A percentile compares a stretch with the other conserved stretches of the same genome.
phyloP scores from a whole-genome alignment of 768 basidiomycete species.

The Lyophyllum semitale region DNA sequence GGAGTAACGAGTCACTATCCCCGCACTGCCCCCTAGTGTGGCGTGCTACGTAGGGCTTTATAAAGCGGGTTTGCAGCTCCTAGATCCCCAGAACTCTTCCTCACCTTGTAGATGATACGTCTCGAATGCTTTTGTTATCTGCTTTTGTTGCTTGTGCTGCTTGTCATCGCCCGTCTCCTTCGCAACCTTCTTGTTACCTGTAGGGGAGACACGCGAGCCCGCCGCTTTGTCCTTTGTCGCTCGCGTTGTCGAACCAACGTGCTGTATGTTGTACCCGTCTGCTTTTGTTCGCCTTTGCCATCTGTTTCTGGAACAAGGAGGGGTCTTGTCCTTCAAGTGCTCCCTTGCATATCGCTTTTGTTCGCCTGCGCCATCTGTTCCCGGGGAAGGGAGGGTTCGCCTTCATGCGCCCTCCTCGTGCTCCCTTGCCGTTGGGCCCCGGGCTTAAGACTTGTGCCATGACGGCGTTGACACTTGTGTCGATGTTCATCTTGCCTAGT shows the following conservation, averaged over 20 bases:
- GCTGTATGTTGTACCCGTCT: not conserved
- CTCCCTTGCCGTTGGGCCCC: constrained; percentile 17
- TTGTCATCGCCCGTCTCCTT: not conserved
- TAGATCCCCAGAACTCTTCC: not conserved
- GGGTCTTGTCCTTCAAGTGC: not conserved
- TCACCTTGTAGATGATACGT: not conserved
- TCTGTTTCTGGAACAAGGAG: not conserved
- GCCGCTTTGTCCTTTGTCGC: not conserved
- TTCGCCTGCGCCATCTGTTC: not conserved
- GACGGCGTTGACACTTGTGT: not conserved
- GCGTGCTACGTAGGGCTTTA: not conserved
- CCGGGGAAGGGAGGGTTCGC: not conserved
- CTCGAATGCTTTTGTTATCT: not conserved
- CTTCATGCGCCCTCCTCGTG: constrained; percentile 7
- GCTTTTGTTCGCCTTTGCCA: not conserved
- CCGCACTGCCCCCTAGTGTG: not conserved
- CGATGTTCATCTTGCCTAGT: not conserved
- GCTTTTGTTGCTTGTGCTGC: not conserved
- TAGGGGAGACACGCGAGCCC: not conserved
- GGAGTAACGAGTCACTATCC: not conserved
- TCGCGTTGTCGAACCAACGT: not conserved
- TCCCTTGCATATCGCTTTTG: not conserved
- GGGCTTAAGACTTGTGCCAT: constrained; percentile 15
- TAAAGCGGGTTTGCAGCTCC: not conserved
- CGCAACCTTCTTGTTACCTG: not conserved